Base-by-base conservation (phyloP, 1,284 basidiomycete species). In the Hemileia vastatrix region DNA sequence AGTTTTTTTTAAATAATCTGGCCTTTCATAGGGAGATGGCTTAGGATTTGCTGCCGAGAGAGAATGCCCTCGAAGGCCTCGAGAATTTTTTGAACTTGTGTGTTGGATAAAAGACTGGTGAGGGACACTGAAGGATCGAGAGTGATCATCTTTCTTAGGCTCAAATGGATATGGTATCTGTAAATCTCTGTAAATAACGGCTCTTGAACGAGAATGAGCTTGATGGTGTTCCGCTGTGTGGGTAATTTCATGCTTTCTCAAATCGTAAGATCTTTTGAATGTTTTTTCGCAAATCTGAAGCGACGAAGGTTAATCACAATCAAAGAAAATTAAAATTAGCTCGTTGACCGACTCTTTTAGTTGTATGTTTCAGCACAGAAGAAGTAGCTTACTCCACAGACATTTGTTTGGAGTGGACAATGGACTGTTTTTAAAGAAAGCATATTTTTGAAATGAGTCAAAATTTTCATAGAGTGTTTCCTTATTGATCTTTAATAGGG, bases 171-270 rank as follows among this genome's bases (percentile, higher is more conserved):
- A 54, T 4, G 59, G 59, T 50, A 55, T 18, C 31, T 62, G 51
- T 2, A 49, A 45, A 13, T 62, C 59, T 31, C 49, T 27, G 27
- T 62, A 62, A 19, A 62, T 54, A 15, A 62, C 59, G 4, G 59
- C 59, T 19, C 59, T 36, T 2, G 59, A 62, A 4, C 59, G 59
- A 47, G 44, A 32, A 24, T 62, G 59, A 19, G 44, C 52, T 48
- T 62, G 52, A 47, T 62, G 59, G n/a, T 62, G 59, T 19, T 53
- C 59, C 2, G 52, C 59, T 8, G 59, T 62, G 19, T 62, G 59
- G 19, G 59, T 62, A 33, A 62, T 45, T 33, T 62, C 59, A 33
- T 62, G 59, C 31, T 62, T 62, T 4, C 59, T 40, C 31, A 62
- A 50, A 43, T 62, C 59, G 27, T 62, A 62, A 2, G 59, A 62